Evolutionary conservation across 345 rosid species (phyloP).

Genomic region (sweet orange (Citrus sinensis)): DNA sequence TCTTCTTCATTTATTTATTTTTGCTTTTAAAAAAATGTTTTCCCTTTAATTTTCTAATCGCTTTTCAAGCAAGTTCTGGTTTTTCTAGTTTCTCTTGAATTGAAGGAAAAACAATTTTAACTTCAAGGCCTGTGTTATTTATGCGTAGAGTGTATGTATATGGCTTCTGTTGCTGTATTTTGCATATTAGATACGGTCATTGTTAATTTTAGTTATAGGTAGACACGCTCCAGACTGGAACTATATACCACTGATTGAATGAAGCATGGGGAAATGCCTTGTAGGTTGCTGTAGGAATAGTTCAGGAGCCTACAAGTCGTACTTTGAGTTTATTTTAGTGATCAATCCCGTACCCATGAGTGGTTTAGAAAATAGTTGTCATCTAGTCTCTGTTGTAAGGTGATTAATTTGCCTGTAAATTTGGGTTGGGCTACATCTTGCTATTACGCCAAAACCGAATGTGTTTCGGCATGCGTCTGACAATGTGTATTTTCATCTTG

Average conservation of each 20-base stretch:
- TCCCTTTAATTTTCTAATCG: not conserved
- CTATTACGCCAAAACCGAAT: not conserved
- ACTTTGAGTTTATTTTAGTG: too few relatives aligned
- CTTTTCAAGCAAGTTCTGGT: not conserved
- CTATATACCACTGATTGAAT: not conserved
- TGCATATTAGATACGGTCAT: not conserved
- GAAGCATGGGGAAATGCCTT: not conserved
- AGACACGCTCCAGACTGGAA: not conserved
- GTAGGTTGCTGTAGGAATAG: not conserved
- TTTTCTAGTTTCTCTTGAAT: not conserved
- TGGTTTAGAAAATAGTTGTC: too few relatives aligned
- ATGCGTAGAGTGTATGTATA: not conserved
- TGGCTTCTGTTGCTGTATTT: not conserved
- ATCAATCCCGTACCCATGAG: too few relatives aligned
- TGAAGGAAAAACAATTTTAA: not conserved
- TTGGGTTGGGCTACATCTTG: not conserved
- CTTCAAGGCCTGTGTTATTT: not conserved
- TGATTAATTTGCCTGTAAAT: too few relatives aligned
- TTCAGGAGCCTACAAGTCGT: not conserved
- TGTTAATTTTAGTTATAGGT: too few relatives aligned
- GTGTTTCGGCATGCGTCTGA: too few relatives aligned
- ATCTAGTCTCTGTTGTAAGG: too few relatives aligned
- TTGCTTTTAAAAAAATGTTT: too few relatives aligned
- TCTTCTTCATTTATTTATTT: not conserved
- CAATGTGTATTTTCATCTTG: not conserved